Percentiles rank a stretch among this genome's conserved stretches.
Evolutionary conservation across 768 basidiomycete genomes (phyloP).

Genomic region (Pleurotus giganteus): DNA sequence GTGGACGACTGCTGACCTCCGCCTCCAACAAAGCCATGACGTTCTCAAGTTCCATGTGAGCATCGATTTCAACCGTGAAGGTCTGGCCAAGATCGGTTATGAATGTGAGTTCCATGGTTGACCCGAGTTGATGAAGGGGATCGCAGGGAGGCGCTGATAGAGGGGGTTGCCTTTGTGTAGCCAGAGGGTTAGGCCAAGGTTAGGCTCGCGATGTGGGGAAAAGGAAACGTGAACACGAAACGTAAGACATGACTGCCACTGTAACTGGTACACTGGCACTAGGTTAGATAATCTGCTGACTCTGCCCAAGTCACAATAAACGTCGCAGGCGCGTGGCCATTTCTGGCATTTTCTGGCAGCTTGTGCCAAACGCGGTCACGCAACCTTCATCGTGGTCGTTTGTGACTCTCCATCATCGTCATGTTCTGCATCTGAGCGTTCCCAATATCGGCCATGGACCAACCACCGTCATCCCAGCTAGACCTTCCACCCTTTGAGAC

Average conservation of each 20-base stretch:
- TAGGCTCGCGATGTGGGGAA: background rate
- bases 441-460: constrained; percentile 4
- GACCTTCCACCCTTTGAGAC: constrained; percentile 28
- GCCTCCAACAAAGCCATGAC: constrained; percentile 93
- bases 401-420: background rate
- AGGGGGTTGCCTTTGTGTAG: too few species aligned
- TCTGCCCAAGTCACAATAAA: background rate
- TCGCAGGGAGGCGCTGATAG: constrained; percentile 10
- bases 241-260: background rate
- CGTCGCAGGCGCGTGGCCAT: background rate
- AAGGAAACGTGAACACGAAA: background rate
- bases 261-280: constrained; percentile 3
- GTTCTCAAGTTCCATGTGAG: constrained; percentile 88
- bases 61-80: constrained; percentile 79
- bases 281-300: constrained; percentile 8
- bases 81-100: constrained; percentile 63
- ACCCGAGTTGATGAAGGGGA: constrained; percentile 9
- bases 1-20: constrained; percentile 60
- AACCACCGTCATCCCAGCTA: constrained; percentile 26
- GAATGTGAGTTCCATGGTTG: constrained; percentile 69
- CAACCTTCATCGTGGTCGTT: background rate
- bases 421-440: background rate
- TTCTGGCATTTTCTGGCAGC: background rate
- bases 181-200: background rate
- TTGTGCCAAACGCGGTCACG: background rate